These are phyloP conservation scores for Phytophthora europaea DNA, from an alignment of 352 stramenopile species.

Conservation along the genomic window DNA sequence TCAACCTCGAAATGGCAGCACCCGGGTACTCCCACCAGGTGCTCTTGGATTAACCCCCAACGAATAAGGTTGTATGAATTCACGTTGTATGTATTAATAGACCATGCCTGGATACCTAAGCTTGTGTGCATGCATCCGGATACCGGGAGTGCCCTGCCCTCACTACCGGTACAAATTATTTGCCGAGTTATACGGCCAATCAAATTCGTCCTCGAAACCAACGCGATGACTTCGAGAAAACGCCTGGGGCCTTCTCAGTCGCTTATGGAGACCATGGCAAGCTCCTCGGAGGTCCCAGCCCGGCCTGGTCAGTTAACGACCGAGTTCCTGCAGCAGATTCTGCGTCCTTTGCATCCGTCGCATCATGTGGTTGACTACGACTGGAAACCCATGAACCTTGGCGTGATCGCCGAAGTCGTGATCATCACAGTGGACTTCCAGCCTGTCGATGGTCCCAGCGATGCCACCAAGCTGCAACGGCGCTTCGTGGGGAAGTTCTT, in stretches of 20 bases:
- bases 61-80: no score
- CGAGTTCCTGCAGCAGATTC: constrained; percentile 60
- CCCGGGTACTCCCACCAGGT: no score
- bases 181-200: constrained; percentile 28
- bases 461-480: constrained; percentile 23
- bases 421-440: constrained; percentile 51
- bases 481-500: constrained; percentile 82
- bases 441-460: constrained; percentile 1
- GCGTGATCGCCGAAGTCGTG: constrained; percentile 85
- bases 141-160: no score
- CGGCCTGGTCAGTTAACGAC: constrained; percentile 58
- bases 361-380: constrained; percentile 57
- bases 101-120: no score
- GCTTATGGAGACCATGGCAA: constrained; percentile 16
- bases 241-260: background rate
- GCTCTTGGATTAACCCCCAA: no score
- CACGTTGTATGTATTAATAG: no score
- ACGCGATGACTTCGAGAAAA: constrained; percentile 21
- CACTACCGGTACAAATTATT: no score
- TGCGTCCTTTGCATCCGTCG: constrained; percentile 27
- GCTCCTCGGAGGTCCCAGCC: constrained; percentile 30
- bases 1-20: no score
- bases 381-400: constrained; percentile 75
- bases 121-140: no score
- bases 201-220: constrained; percentile 13